Conservation (phyloP, 306 rosid species). For the Vigna trinervia region DNA sequence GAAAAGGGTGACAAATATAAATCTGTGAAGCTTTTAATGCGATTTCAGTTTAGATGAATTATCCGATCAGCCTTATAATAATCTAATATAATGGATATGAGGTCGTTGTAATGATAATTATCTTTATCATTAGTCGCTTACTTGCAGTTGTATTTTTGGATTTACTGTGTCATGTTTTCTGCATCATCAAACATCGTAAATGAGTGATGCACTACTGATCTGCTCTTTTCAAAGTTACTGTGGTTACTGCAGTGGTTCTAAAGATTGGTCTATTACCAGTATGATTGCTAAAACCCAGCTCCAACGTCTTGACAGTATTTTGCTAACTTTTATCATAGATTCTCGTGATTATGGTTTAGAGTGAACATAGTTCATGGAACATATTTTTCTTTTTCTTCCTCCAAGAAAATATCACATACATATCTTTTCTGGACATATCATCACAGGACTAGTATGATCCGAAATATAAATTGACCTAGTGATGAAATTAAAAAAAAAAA, state of each 20-base stretch:
- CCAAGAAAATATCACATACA: too few relatives aligned
- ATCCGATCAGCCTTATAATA: slow-evolving; percentile 1
- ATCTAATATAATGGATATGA: neutral
- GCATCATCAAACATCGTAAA: neutral
- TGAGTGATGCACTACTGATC: neutral
- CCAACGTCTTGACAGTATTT: neutral
- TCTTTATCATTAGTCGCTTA: neutral
- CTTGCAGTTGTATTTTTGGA: slow-evolving; percentile 18
- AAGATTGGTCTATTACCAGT: neutral
- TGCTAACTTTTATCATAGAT: neutral
- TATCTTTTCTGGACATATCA: too few relatives aligned
- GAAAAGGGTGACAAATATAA: slow-evolving; percentile 58
- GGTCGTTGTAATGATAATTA: slow-evolving; percentile 18
- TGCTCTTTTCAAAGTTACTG: neutral
- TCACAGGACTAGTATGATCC: too few relatives aligned
- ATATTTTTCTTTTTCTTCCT: too few relatives aligned
- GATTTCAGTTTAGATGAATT: slow-evolving; percentile 51
- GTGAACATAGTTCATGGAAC: neutral
- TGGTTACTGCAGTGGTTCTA: neutral
- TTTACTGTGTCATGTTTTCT: slow-evolving; percentile 11
- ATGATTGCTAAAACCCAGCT: neutral
- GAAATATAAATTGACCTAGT: too few relatives aligned
- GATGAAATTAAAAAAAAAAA: too few relatives aligned
- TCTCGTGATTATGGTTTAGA: neutral
- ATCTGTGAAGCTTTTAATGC: slow-evolving; percentile 60